phyloP scores from a whole-genome alignment of 2,329 filamentous ascomycete species.

The Eurotiales sp. region DNA sequence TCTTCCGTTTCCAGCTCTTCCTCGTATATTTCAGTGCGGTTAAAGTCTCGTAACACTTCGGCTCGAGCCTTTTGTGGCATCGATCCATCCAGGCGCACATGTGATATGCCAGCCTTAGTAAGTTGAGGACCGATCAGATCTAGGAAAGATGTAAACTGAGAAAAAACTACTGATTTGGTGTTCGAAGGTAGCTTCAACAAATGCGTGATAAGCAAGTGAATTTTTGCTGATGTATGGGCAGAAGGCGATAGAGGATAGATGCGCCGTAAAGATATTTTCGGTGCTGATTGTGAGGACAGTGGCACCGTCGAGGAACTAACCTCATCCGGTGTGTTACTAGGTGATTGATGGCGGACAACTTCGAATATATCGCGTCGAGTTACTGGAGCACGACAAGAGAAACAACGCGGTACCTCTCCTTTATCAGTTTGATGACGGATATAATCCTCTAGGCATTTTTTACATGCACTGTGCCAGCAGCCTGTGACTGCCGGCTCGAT shows the following conservation, averaged over 20 bases:
- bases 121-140: conserved; percentile 85
- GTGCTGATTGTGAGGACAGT: conserved; percentile 31
- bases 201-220: conserved; percentile 72
- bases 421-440: conserved; percentile 82
- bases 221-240: conserved; percentile 69
- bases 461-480: conserved; percentile 97
- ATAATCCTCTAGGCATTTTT: conserved; percentile 83
- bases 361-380: conserved; percentile 85
- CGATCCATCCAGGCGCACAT: conserved; percentile 84
- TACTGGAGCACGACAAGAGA: conserved; percentile 82
- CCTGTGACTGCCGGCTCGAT: conserved; percentile 88
- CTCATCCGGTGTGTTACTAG: conserved; percentile 42
- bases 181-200: conserved; percentile 66
- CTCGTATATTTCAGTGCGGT: conserved; percentile 36
- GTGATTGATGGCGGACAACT: conserved; percentile 68
- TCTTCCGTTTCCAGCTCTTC: conserved; percentile 34
- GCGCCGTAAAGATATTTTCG: conserved; percentile 58
- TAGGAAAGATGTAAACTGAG: conserved; percentile 95
- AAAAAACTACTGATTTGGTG: conserved; percentile 90
- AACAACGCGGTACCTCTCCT: conserved; percentile 73
- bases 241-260: conserved; percentile 60
- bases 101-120: conserved; percentile 64
- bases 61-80: conserved; percentile 84
- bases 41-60: conserved; percentile 72
- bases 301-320: conserved; percentile 39